Evolutionary conservation across 2,329 filamentous ascomycete genomes (phyloP).

Genomic region (Didymella segeticola): DNA sequence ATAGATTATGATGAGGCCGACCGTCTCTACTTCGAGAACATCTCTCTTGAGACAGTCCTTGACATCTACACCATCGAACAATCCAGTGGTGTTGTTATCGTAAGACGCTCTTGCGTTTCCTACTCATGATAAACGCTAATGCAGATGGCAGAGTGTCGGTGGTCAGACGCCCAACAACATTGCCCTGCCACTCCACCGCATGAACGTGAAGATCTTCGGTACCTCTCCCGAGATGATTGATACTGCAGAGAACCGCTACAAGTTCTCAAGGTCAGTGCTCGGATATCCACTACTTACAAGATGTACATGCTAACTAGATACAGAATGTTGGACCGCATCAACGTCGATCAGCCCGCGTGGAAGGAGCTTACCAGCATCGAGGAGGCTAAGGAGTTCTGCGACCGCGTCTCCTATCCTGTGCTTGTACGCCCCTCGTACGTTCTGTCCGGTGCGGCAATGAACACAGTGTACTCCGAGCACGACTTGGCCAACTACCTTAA

Average conservation of each 20-base stretch:
- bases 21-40: slow-evolving; percentile 94
- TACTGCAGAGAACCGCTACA: slow-evolving; percentile 95
- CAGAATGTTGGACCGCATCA: slow-evolving; percentile 93
- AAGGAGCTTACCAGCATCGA: slow-evolving; percentile 96
- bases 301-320: background rate
- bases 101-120: background rate
- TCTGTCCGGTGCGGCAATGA: slow-evolving; percentile 97
- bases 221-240: slow-evolving; percentile 99
- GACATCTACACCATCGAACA: slow-evolving; percentile 92
- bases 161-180: slow-evolving; percentile 99
- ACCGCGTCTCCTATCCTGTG: slow-evolving; percentile 89
- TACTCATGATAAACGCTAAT: background rate
- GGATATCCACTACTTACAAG: background rate
- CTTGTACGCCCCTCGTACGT: slow-evolving; percentile 96
- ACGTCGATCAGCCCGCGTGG: slow-evolving; percentile 96
- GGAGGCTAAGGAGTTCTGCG: slow-evolving; percentile 86
- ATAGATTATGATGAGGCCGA: slow-evolving; percentile 97
- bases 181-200: slow-evolving; percentile 82
- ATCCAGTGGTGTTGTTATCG: slow-evolving; percentile 81
- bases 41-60: slow-evolving; percentile 85
- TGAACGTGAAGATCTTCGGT: slow-evolving; percentile 90
- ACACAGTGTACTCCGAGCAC: slow-evolving; percentile 96
- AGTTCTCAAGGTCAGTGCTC: slow-evolving; percentile 70
- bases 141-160: slow-evolving; percentile 73
- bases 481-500: slow-evolving; percentile 87